phyloP scores from a whole-genome alignment of 2,329 filamentous ascomycete genomes.

The Pseudogymnoascus sp. region DNA sequence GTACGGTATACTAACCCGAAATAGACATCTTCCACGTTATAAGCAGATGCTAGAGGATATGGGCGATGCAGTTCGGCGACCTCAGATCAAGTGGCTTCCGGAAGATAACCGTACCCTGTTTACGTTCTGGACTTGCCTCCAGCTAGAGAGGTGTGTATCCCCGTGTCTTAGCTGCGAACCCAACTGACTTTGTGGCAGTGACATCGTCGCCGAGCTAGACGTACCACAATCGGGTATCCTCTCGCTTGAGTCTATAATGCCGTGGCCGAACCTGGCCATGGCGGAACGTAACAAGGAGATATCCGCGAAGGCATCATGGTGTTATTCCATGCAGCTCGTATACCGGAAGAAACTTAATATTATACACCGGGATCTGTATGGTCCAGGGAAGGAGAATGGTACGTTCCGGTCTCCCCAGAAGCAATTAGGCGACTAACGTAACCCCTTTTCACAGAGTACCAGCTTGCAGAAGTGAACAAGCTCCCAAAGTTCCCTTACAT shows the following conservation, averaged over 20 bases:
- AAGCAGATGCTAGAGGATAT: neutral
- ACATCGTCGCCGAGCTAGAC: constrained; percentile 81
- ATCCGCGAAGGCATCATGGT: constrained; percentile 44
- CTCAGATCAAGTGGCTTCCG: neutral
- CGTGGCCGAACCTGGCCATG: constrained; percentile 53
- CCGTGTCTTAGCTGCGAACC: neutral
- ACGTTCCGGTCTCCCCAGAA: constrained; percentile 7
- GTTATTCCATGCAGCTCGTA: constrained; percentile 58
- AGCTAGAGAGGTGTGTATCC: constrained; percentile 68
- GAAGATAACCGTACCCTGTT: constrained; percentile 61
- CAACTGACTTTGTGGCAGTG: constrained; percentile 43
- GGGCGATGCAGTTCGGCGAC: neutral
- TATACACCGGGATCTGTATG: constrained; percentile 43
- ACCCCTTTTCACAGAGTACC: neutral
- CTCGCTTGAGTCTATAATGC: constrained; percentile 57
- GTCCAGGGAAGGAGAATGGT: constrained; percentile 18
- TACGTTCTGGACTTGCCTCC: constrained; percentile 89
- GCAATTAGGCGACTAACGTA: neutral
- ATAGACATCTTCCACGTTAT: neutral
- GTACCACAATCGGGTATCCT: constrained; percentile 55
- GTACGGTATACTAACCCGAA: neutral
- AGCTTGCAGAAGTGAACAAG: neutral
- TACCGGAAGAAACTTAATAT: constrained; percentile 58
- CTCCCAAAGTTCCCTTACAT: constrained; percentile 38
- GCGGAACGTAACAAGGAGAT: constrained; percentile 40